Evolutionary conservation across 495 filamentous ascomycete genomes (phyloP).

Genomic region (Elaphomyces granulatus): DNA sequence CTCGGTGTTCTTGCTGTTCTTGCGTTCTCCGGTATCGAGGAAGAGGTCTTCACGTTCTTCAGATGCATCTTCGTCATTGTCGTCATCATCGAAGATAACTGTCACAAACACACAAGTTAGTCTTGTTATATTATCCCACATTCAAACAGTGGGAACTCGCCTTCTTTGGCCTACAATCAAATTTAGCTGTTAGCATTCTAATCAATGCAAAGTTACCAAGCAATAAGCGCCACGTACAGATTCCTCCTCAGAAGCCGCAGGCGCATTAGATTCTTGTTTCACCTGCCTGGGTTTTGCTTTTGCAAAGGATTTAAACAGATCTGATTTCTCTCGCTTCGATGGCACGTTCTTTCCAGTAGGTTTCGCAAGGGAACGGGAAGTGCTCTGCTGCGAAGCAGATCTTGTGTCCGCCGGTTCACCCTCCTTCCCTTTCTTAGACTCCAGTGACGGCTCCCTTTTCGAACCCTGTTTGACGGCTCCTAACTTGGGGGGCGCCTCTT

Average conservation of each 20-base stretch:
- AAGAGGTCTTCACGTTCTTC: constrained; percentile 57
- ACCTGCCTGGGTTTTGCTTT: constrained; percentile 58
- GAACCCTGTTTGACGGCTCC: constrained; percentile 26
- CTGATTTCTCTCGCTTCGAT: constrained; percentile 46
- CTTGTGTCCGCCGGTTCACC: constrained; percentile 19
- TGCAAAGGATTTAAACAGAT: constrained; percentile 73
- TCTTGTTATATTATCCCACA: no score
- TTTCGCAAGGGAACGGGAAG: constrained; percentile 21
- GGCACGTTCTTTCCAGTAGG: constrained; percentile 23
- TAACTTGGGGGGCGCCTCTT: neutral
- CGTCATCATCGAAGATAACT: constrained; percentile 9
- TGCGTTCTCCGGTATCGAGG: constrained; percentile 25
- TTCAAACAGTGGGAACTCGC: no score
- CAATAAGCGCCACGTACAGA: constrained; percentile 26
- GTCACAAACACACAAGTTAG: no score
- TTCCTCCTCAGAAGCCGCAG: constrained; percentile 22
- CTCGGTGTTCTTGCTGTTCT: constrained; percentile 31
- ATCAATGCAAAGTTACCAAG: no score
- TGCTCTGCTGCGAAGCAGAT: constrained; percentile 11
- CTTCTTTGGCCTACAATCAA: no score
- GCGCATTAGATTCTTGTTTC: constrained; percentile 32
- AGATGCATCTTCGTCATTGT: constrained; percentile 40
- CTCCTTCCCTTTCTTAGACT: constrained; percentile 16
- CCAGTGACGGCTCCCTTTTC: constrained; percentile 12
- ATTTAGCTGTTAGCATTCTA: no score